Evolutionary conservation across 2,329 filamentous ascomycete species (phyloP).

Genomic region (Penicillium aurantiogriseum): DNA sequence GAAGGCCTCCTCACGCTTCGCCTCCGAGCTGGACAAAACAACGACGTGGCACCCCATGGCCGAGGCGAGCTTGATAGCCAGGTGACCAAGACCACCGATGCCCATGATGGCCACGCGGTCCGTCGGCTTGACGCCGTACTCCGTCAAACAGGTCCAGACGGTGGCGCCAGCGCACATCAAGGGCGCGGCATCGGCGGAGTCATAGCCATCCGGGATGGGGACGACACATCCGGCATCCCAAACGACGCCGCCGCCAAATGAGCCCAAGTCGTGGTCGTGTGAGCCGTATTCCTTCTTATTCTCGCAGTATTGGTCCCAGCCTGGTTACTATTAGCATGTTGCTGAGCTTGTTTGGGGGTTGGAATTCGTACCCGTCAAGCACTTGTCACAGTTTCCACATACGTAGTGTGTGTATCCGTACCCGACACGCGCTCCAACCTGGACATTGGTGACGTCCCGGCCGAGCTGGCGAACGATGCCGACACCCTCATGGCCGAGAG

Average conservation of each 20-base stretch:
- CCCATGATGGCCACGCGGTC: constrained; percentile 69
- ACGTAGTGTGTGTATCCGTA: constrained; percentile 37
- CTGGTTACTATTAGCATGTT: constrained; percentile 4
- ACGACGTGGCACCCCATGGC: constrained; percentile 64
- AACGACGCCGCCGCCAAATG: constrained; percentile 32
- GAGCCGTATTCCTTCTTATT: constrained; percentile 34
- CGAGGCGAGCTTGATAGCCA: constrained; percentile 66
- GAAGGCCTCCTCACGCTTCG: constrained; percentile 29
- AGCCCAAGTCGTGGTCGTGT: constrained; percentile 35
- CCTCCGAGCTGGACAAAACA: constrained; percentile 28
- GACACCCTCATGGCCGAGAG: constrained; percentile 56
- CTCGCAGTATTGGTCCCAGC: constrained; percentile 36
- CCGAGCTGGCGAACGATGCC: constrained; percentile 52
- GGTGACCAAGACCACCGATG: constrained; percentile 69
- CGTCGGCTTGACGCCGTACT: constrained; percentile 61
- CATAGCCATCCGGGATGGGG: constrained; percentile 34
- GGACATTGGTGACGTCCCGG: constrained; percentile 46
- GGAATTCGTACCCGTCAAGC: constrained; percentile 25
- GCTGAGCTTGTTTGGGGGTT: background rate
- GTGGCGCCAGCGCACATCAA: constrained; percentile 42
- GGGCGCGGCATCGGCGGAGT: constrained; percentile 33
- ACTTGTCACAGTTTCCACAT: constrained; percentile 39
- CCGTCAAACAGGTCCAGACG: constrained; percentile 57
- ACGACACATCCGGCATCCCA: constrained; percentile 41
- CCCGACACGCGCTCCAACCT: constrained; percentile 44